Evolutionary conservation across 495 filamentous ascomycete genomes (phyloP).

Genomic region (Penicillium dipodomyicola): DNA sequence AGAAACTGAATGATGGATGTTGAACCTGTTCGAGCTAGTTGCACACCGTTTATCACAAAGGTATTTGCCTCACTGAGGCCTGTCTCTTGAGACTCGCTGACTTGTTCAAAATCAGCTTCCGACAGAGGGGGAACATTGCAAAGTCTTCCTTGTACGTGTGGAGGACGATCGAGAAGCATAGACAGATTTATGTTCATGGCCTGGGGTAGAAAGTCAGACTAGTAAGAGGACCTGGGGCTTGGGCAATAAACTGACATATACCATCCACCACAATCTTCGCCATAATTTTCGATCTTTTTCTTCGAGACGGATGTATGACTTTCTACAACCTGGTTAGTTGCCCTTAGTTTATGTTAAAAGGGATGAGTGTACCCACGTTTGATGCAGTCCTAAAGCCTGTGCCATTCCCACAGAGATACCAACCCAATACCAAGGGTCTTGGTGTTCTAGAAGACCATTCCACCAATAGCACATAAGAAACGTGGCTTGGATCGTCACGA

Average conservation of each 20-base stretch:
- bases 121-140: slow-evolving; percentile 13
- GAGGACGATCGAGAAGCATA: slow-evolving; percentile 15
- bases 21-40: slow-evolving; percentile 16
- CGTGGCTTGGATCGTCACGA: slow-evolving; percentile 21
- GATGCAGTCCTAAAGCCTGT: slow-evolving; percentile 27
- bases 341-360: neutral
- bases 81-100: neutral
- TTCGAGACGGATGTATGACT: slow-evolving; percentile 9
- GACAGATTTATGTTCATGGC: slow-evolving; percentile 17
- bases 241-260: slow-evolving; percentile 9
- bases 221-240: neutral
- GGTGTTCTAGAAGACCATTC: slow-evolving; percentile 21
- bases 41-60: slow-evolving; percentile 8
- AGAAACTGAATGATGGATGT: neutral
- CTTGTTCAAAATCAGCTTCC: slow-evolving; percentile 10
- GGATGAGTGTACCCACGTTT: slow-evolving; percentile 14
- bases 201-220: slow-evolving; percentile 3
- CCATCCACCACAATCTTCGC: slow-evolving; percentile 16
- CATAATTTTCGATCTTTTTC: slow-evolving; percentile 10
- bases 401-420: slow-evolving; percentile 21
- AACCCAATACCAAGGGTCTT: slow-evolving; percentile 29
- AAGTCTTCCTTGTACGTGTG: slow-evolving; percentile 16
- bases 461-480: slow-evolving; percentile 26
- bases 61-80: neutral
- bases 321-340: slow-evolving; percentile 5